A percentile compares a stretch with the other conserved stretches of the same genome.
phyloP scores from a whole-genome alignment of 2,329 filamentous ascomycete species.

The Colletotrichum melonis region DNA sequence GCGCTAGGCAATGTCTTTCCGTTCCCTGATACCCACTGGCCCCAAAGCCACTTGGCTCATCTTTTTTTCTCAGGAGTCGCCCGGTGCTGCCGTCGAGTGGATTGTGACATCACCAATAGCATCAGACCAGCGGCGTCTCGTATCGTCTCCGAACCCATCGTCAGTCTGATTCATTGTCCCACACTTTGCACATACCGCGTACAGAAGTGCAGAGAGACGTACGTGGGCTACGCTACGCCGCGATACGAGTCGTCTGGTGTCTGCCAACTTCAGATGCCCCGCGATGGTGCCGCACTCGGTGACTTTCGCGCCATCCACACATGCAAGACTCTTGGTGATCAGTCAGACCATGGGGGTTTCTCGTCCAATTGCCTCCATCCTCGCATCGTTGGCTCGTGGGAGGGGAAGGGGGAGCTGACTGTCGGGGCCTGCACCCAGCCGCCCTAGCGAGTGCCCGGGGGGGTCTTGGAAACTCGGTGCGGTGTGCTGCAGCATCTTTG shows the following conservation, averaged over 20 bases:
- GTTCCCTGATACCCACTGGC: constrained; percentile 22
- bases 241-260: constrained; percentile 26
- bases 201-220: neutral
- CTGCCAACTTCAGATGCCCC: constrained; percentile 14
- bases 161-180: constrained; percentile 27
- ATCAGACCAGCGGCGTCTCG: constrained; percentile 11
- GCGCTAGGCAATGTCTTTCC: constrained; percentile 27
- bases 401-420: constrained; percentile 5
- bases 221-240: neutral
- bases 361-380: constrained; percentile 18
- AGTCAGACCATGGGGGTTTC: constrained; percentile 15
- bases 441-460: constrained; percentile 22
- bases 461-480: constrained; percentile 5
- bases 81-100: constrained; percentile 24
- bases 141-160: constrained; percentile 15
- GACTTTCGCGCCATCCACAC: neutral
- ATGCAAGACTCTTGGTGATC: constrained; percentile 18
- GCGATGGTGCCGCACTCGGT: neutral
- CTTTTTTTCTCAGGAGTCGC: neutral
- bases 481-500: constrained; percentile 21
- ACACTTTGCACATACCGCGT: constrained; percentile 9
- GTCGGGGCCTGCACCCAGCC: constrained; percentile 27
- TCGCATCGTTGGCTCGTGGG: constrained; percentile 12
- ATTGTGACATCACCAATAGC: constrained; percentile 31
- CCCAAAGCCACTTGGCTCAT: constrained; percentile 14